Conservation (phyloP, 2,329 filamentous ascomycete species). For the Rhynchosporium secalis region DNA sequence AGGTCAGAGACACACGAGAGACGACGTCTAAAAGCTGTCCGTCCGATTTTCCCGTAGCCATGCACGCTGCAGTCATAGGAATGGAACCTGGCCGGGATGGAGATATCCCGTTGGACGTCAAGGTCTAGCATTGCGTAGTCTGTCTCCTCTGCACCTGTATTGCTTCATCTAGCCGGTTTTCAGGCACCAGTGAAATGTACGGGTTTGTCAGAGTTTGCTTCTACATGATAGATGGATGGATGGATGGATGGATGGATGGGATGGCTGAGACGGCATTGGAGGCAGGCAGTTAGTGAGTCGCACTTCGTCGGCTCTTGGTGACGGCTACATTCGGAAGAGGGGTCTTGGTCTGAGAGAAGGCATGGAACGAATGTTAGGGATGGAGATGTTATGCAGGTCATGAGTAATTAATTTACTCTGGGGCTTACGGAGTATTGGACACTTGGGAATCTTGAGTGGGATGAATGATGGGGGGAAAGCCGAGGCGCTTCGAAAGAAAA, state of each 20-base stretch:
- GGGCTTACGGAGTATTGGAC: background rate
- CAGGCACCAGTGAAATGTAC: conserved; percentile 6
- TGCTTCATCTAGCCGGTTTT: background rate
- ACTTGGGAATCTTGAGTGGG: background rate
- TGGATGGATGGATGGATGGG: background rate
- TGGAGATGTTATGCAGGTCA: conserved; percentile 13
- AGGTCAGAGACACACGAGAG: background rate
- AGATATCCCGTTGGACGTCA: background rate
- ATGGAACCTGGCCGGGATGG: background rate
- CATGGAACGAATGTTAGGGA: background rate
- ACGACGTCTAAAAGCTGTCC: background rate
- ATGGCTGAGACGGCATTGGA: conserved; percentile 1
- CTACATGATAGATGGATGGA: background rate
- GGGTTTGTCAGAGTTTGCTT: conserved; percentile 7
- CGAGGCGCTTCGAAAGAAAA: background rate
- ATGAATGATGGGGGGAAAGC: conserved; percentile 4
- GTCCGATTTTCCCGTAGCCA: conserved; percentile 6
- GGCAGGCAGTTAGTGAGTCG: background rate
- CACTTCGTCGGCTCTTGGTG: conserved; percentile 1
- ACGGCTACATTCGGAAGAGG: conserved; percentile 2
- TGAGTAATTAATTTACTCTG: conserved; percentile 11
- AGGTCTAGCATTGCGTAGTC: background rate
- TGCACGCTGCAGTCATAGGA: conserved; percentile 12
- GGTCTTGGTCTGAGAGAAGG: background rate
- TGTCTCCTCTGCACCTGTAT: background rate